Percentiles rank a stretch among this genome's conserved stretches.
phyloP scores from a whole-genome alignment of 2,329 filamentous ascomycete genomes.

The Nothophoma quercina region DNA sequence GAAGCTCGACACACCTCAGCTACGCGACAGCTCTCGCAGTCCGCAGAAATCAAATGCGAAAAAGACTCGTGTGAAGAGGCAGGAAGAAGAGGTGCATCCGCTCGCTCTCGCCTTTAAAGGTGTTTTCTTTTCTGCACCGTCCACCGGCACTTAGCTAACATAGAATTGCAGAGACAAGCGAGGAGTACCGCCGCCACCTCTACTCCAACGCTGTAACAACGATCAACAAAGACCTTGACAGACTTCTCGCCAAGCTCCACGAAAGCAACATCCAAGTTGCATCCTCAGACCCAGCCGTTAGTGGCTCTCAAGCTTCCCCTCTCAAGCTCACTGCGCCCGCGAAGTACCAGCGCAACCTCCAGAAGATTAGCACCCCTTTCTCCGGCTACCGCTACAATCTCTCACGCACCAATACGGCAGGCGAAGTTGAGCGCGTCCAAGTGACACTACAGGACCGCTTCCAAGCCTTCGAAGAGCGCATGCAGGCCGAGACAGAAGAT shows the following conservation, averaged over 20 bases:
- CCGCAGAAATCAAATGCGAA: constrained; percentile 16
- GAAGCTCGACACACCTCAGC: constrained; percentile 6
- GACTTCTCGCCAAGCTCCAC: constrained; percentile 20
- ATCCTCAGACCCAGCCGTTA: constrained; percentile 12
- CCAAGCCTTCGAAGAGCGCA: constrained; percentile 25
- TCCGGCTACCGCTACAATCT: constrained; percentile 24
- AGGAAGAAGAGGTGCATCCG: constrained; percentile 25
- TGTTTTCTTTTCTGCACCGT: constrained; percentile 2
- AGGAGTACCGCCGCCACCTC: constrained; percentile 36
- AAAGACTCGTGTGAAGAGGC: constrained; percentile 6
- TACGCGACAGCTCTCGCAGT: constrained; percentile 13
- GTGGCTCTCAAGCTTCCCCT: constrained; percentile 11
- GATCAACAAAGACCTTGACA: constrained; percentile 32
- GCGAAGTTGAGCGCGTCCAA: constrained; percentile 14
- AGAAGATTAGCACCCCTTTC: constrained; percentile 31
- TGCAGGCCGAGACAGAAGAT: constrained; percentile 28
- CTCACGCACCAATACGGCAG: constrained; percentile 17
- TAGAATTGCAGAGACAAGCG: constrained; percentile 31
- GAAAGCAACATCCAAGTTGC: constrained; percentile 23
- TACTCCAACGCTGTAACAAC: constrained; percentile 24
- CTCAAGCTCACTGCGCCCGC: constrained; percentile 26
- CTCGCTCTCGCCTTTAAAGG: constrained; percentile 41
- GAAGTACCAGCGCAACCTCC: constrained; percentile 27
- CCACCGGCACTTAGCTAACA: constrained; percentile 11
- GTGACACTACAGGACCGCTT: constrained; percentile 31